Conservation (phyloP, 306 rosid species). For the Prunus persica region DNA sequence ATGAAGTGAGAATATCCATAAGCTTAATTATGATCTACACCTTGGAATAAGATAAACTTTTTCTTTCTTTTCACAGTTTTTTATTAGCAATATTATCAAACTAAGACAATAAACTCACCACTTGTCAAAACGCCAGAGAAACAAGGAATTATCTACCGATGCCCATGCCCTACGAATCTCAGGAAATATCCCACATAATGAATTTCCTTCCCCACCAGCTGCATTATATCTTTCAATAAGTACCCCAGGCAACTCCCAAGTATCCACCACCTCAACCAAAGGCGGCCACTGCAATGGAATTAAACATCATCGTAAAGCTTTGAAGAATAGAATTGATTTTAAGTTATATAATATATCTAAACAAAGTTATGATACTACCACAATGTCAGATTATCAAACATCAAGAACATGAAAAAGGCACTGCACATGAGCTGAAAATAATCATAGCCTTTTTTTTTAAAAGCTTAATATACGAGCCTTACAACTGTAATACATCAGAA, state of each 20-base stretch:
- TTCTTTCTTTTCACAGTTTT: neutral
- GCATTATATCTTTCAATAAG: constrained; percentile 92
- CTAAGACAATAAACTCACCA: constrained; percentile 52
- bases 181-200: constrained; percentile 92
- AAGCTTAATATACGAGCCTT: neutral
- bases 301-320: constrained; percentile 10
- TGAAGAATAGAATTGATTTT: neutral
- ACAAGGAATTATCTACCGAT: constrained; percentile 83
- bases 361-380: neutral
- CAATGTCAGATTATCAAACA: neutral
- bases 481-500: neutral
- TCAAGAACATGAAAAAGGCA: neutral
- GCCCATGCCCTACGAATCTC: constrained; percentile 98
- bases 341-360: neutral
- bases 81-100: neutral
- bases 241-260: constrained; percentile 85
- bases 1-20: constrained; percentile 2
- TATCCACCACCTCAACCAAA: constrained; percentile 76
- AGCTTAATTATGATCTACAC: neutral
- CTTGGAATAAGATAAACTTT: neutral
- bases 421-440: neutral
- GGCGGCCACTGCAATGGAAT: constrained; percentile 90
- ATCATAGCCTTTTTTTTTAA: neutral
- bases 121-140: constrained; percentile 97
- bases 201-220: constrained; percentile 97